Conservation (phyloP, 352 stramenopile genomes). For the Phytopythium kandeliae region DNA sequence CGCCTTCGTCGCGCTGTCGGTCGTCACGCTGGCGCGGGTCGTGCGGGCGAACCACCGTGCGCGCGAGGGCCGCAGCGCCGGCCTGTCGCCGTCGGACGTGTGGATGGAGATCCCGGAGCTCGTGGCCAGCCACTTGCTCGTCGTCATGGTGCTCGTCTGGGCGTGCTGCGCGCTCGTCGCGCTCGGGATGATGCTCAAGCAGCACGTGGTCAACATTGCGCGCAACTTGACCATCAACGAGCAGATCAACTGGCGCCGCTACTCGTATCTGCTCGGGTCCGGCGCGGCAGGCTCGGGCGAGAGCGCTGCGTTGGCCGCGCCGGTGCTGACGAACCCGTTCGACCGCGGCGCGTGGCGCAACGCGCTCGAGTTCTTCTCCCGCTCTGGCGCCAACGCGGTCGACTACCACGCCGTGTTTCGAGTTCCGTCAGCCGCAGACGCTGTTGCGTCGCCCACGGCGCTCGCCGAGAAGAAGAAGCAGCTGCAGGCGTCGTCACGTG, state of each 20-base stretch:
- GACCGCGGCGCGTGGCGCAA: slow-evolving; percentile 36
- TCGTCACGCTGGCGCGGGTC: slow-evolving; percentile 29
- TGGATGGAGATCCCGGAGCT: slow-evolving; percentile 57
- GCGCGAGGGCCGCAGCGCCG: slow-evolving; percentile 13
- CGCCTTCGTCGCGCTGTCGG: slow-evolving; percentile 37
- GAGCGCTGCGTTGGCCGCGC: not conserved
- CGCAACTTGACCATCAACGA: slow-evolving; percentile 82
- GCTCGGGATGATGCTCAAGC: slow-evolving; percentile 51
- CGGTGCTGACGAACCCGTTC: slow-evolving; percentile 32
- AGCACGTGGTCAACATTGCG: slow-evolving; percentile 58
- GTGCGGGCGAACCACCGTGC: slow-evolving; percentile 11
- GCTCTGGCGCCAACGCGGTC: slow-evolving; percentile 20
- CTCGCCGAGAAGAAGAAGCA: not conserved
- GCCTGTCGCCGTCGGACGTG: slow-evolving; percentile 39
- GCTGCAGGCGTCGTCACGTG: slow-evolving; percentile 4
- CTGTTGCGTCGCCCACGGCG: not conserved
- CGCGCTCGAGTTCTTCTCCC: slow-evolving; percentile 42
- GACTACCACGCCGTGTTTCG: slow-evolving; percentile 41
- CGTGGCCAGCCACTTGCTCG: slow-evolving; percentile 43
- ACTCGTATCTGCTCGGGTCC: slow-evolving; percentile 47
- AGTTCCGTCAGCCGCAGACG: slow-evolving; percentile 8
- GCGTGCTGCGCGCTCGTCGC: slow-evolving; percentile 34
- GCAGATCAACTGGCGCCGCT: slow-evolving; percentile 78
- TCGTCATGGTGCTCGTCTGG: slow-evolving; percentile 61
- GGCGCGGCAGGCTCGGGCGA: not conserved